Base-by-base conservation (phyloP, 768 basidiomycete genomes). In the Wakefieldia striispora region DNA sequence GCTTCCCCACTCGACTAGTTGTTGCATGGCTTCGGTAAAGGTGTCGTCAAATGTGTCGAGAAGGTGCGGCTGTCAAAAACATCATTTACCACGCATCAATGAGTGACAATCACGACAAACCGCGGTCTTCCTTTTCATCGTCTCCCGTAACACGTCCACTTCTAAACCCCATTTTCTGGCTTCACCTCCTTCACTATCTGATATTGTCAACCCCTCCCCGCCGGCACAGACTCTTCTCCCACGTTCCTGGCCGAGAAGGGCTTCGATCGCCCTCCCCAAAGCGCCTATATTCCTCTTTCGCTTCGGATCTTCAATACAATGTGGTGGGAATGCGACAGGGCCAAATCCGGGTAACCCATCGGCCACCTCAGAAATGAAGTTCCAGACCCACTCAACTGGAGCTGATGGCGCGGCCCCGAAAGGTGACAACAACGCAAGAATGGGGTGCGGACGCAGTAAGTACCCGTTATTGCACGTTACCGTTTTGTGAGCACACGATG, bases 331-430 rank as follows among this genome's bases (percentile, higher is more conserved):
- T 19, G 83, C 88, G 35, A 92, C 76, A 51, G 86, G 80, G n/a
- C 89, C 88, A 20, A 90, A 68, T 27, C 82, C 79, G 19, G 90
- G 91, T 42, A 91, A 63, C 26, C 91, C 91, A 68, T 92, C 77
- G 39, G 81, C 68, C 11, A 73, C 49, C 39, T 61, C 56, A 36
- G 75, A 75, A 47, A 84, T 63, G 37, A 72, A 60, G 59, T 74
- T 75, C 78, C 79, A 81, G 31, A 70, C 60, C 46, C 68, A 36
- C 48, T 76, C 74, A 35, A 67, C 60, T 47, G 74, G 69, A 49
- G 71, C 56, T 46, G 75, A 68, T 47, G 60, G 63, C 41, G 70
- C 66, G 67, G 69, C 21, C 40, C 67, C 66, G 67, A 68, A 72
- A 46, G 70, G 67, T 54, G 74, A 72, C 49, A 76, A 61, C 27